Base-by-base conservation (phyloP, 75 land plant species). In the Azolla pinnata region DNA sequence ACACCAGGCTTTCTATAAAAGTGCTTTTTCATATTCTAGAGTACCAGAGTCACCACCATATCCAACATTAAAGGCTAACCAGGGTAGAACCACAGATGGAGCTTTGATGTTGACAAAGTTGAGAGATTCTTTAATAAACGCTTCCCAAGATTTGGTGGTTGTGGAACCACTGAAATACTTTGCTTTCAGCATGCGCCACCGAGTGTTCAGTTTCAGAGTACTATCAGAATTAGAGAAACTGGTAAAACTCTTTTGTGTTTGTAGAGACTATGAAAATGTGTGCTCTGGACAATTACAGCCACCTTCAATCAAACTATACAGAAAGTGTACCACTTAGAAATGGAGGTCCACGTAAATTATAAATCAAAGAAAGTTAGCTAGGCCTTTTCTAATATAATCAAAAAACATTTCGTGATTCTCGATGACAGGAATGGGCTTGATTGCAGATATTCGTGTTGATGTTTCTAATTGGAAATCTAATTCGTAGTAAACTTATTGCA, bases 121-220 rank as follows among this genome's bases (percentile, higher is more conserved):
- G 1, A 23, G 29, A 52, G 54, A 52, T 57, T 30, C 21, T 32
- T 5, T 33, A 27, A 31, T 17, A 28, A 31, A n/a, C 20, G 1
- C 33, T 16, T 33, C 38, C 38, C 35, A 57, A 14, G 59, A 57
- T 32, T 16, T 17, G 18, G 58, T 20, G 28, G 54, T 33, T 55
- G 29, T 58, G 60, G 83, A 73, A 61, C 68, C 75, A 45, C 54
- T 91, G 23, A 82, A 79, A 62, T 86, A 87, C 67, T 82, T 84
- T 55, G 87, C 89, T 44, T 61, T 75, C 66, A 77, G 84, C 29
- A 50, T 87, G n/a, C 75, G 85, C 68, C 97, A 91, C 60, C 74
- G 93, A 58, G 74, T 82, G 33, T 81, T 82, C 30, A 69, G 95
- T 45, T 67, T 54, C 40, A 87, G 76, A 75, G 80, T 91, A 47